Evolutionary conservation across 2,329 filamentous ascomycete species (phyloP).

Genomic region (Xylaria polymorpha): DNA sequence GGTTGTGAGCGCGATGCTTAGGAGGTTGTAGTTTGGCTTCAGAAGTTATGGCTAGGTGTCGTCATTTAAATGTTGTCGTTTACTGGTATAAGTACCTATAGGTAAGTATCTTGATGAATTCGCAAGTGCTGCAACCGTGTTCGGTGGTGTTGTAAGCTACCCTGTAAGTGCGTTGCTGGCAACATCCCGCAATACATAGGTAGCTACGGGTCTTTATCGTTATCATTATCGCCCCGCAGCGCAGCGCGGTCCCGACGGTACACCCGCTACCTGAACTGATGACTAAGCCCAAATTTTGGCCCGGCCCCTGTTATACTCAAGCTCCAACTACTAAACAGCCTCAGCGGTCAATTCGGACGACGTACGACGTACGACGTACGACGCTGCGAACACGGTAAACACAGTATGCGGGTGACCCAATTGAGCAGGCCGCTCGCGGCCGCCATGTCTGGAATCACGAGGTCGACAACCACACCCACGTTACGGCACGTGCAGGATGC

Average conservation of each 20-base stretch:
- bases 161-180: conserved; percentile 42
- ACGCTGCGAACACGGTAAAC: conserved; percentile 33
- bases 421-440: conserved; percentile 58
- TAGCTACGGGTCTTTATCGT: conserved; percentile 33
- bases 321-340: conserved; percentile 23
- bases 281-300: conserved; percentile 56
- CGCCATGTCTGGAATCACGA: conserved; percentile 47
- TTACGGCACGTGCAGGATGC: conserved; percentile 52
- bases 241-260: too few species aligned
- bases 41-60: conserved; percentile 7
- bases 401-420: conserved; percentile 57
- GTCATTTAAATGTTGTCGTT: conserved; percentile 1
- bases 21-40: too few species aligned
- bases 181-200: conserved; percentile 32
- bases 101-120: neutral
- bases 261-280: conserved; percentile 33
- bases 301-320: conserved; percentile 32
- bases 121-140: neutral
- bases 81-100: neutral
- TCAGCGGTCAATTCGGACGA: conserved; percentile 1
- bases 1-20: neutral
- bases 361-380: too few species aligned
- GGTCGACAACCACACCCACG: conserved; percentile 42
- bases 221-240: conserved; percentile 40
- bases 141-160: neutral